Evolutionary conservation across 23 red algal species (phyloP).

Genomic region (Gracilaria vermiculophylla): DNA sequence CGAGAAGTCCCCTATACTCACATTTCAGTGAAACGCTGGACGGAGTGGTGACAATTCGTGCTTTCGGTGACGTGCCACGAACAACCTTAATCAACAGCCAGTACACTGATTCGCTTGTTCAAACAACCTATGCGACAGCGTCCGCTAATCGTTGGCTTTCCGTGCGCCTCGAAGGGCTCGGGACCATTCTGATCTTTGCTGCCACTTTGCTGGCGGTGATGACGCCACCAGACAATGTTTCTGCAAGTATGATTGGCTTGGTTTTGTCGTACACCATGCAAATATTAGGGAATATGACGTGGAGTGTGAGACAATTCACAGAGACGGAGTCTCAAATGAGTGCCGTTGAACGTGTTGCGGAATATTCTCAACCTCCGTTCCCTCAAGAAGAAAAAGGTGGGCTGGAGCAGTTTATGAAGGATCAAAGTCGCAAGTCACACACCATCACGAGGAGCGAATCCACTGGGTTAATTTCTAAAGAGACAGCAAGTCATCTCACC

Average conservation of each 20-base stretch:
- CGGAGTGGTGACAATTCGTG: constrained; percentile 86
- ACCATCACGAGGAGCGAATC: constrained; percentile 36
- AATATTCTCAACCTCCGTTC: constrained; percentile 77
- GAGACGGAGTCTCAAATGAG: constrained; percentile 93
- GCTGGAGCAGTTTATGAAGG: constrained; percentile 37
- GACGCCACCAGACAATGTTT: constrained; percentile 46
- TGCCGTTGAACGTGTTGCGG: constrained; percentile 78
- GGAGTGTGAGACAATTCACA: constrained; percentile 86
- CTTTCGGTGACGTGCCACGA: constrained; percentile 67
- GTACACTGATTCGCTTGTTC: constrained; percentile 63
- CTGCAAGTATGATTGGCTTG: constrained; percentile 74
- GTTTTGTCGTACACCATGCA: constrained; percentile 81
- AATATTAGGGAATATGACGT: constrained; percentile 66
- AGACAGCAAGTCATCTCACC: constrained; percentile 11
- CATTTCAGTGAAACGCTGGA: constrained; percentile 89
- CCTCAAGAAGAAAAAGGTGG: constrained; percentile 52
- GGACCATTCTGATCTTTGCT: constrained; percentile 74
- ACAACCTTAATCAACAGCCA: constrained; percentile 30
- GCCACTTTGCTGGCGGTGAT: constrained; percentile 70
- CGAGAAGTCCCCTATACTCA: constrained; percentile 75
- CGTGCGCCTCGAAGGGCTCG: constrained; percentile 68
- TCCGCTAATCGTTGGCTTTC: constrained; percentile 82
- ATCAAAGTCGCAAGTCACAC: not conserved
- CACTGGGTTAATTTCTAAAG: constrained; percentile 48
- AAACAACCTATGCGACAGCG: constrained; percentile 47